These are phyloP conservation scores for Telopea speciosissima DNA, from an alignment of 177 flowering plant genomes.

Conservation along the genomic window DNA sequence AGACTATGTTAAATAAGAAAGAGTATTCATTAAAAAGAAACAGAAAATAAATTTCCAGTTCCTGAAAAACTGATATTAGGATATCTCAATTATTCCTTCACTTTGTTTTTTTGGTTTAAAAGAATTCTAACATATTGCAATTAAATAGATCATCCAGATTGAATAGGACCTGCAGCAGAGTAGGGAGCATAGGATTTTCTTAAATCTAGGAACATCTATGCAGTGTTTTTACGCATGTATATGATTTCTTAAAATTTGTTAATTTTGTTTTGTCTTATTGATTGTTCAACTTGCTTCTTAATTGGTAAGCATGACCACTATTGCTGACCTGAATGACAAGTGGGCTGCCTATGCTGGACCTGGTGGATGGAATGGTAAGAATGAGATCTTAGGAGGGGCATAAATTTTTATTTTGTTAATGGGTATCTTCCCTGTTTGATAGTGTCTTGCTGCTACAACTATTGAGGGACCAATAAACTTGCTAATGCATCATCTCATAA, in stretches of 20 bases:
- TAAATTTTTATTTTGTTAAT: background rate
- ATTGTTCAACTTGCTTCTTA: constrained; percentile 8
- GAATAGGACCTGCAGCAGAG: background rate
- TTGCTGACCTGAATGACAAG: constrained; percentile 91
- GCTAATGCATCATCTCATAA: background rate
- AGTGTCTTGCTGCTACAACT: background rate
- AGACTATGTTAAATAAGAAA: background rate
- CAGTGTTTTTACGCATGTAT: background rate
- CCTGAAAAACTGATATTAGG: background rate
- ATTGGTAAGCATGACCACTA: constrained; percentile 68
- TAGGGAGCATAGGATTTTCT: background rate
- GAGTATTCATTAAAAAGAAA: too few relatives aligned
- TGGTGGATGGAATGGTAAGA: constrained; percentile 98
- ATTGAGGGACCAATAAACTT: background rate
- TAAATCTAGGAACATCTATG: background rate
- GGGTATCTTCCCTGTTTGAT: background rate
- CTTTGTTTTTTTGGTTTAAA: background rate
- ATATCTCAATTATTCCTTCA: background rate
- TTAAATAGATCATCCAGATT: background rate
- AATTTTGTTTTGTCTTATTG: constrained; percentile 6
- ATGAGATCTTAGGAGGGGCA: background rate
- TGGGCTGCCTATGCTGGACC: constrained; percentile 99
- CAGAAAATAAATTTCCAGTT: background rate
- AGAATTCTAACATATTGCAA: background rate
- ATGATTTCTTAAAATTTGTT: background rate